Evolutionary conservation across 1,139 yeast genomes (phyloP), one percentile per base, ranked within the genome.

Genomic region (Suhomyces coccinellae): DNA sequence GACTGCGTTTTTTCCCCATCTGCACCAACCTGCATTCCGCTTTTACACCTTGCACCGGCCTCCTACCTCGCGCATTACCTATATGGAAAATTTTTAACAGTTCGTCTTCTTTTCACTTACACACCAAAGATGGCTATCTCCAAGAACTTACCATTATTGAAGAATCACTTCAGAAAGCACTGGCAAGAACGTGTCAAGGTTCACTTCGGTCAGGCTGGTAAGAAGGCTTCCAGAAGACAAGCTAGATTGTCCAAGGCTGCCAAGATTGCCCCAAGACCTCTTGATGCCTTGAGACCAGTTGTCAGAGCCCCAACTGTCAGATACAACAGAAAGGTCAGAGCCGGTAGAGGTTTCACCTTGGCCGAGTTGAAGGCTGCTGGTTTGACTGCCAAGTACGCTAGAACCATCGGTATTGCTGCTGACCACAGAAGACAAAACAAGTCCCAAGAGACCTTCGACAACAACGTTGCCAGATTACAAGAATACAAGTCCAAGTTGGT

Each of bases 401-500:
- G 96, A 85, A 86, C 98, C 70, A 77, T 93, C 69, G 99, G 99
- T 76, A 88, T 93, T 68, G 88, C 99, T 64, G 99, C 93, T 69
- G 99, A 93, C 83, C 96, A 88, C 95, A 93, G 99, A 83, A 93
- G 99, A 82, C 95, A 87, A 75, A 95, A 93, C 96, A 90, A 88
- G 82, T 85, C 93, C 66, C 88, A 87, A 68, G 99, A 91, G 81
- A 91, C 88, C 66, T 88, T 90, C 66, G 95, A 91, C 71, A 79
- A 83, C 68, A 93, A 93, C 79, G 98, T 93, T 68, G 87, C 83
- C 73, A 90, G 99, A 84, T 86, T 93, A 75, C 80, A 88, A 80
- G 96, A 89, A 77, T 95, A 89, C 95, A 82, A 85, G 80, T 80
- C 95, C 67, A 91, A 91, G 81, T 83, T 95, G 77, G 93, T 95